These are phyloP conservation scores for Solanum chaucha DNA, from an alignment of 257 asterid species.

Conservation along the genomic window DNA sequence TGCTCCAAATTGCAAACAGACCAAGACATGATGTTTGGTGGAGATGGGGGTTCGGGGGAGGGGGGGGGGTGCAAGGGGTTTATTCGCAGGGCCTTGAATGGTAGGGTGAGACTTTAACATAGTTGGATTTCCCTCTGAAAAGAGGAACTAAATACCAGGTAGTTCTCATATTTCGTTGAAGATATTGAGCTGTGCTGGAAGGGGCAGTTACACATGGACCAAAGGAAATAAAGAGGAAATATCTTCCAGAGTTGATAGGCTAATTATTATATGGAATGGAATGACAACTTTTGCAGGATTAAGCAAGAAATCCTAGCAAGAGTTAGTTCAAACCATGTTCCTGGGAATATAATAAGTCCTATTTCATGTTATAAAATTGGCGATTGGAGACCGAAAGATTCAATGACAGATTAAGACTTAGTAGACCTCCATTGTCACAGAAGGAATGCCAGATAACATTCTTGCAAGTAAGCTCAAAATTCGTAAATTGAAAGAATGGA, in stretches of 20 bases:
- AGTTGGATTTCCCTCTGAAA: background rate
- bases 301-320: background rate
- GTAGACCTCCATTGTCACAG: background rate
- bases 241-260: background rate
- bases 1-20: background rate
- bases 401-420: background rate
- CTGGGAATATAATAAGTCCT: background rate
- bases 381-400: background rate
- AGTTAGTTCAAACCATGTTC: background rate
- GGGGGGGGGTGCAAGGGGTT: background rate
- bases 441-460: background rate
- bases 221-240: background rate
- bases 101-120: background rate
- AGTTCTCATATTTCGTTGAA: background rate
- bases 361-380: background rate
- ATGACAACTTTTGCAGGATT: background rate
- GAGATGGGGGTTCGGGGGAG: background rate
- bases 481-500: background rate
- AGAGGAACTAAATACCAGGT: background rate
- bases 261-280: background rate
- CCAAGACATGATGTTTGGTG: background rate
- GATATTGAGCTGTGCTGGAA: background rate
- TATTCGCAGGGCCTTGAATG: background rate
- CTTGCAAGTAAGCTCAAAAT: background rate
- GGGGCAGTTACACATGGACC: background rate